Base-by-base conservation (phyloP, 306 rosid species). In the Heteromeles arbutifolia region DNA sequence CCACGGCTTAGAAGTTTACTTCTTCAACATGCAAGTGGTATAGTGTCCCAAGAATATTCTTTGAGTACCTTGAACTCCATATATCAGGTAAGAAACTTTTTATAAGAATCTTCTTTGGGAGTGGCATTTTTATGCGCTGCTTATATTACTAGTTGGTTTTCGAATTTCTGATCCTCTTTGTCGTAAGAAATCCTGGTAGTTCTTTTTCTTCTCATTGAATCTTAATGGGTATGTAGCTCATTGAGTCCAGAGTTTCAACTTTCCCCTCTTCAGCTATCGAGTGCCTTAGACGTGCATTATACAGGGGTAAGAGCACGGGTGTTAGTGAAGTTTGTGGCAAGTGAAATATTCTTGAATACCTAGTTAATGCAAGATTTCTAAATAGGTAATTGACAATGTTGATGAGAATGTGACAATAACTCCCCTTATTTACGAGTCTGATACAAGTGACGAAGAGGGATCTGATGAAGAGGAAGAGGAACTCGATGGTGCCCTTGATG, bases 1-100 rank as follows among this genome's bases (percentile, higher is more conserved):
- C 92, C 96, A 32, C 91, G 97, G 97, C 79, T 91, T 48, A 86
- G 86, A 76, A 80, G 82, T 79, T 84, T 93, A 24, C 93, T 88
- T 70, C 86, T 93, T 67, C 90, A 88, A 61, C 98, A 93, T 76
- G 83, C 97, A 28, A 91, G 90, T 66, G 89, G 84, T 53, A 88
- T 91, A 72, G 84, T 82, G 85, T 89, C 98, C 74, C 96, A 88
- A 81, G 92, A 91, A 81, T 91, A 90, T 75, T 93, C 98, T 57
- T 76, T 91, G 44, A 79, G 78, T 64, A 84, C 88, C 64, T 85
- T 91, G 76, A 93, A 93, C 80, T 93, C 97, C 39, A 77, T 93
- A 79, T 88, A 82, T 88, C 96, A 89, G 89, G 98, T 93, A 45
- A 77, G 84, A 76, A 69, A 66, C 32, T 52, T 32, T 64, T 81